Base-by-base conservation (phyloP, 2,329 filamentous ascomycete species). In the Talaromyces sp. region DNA sequence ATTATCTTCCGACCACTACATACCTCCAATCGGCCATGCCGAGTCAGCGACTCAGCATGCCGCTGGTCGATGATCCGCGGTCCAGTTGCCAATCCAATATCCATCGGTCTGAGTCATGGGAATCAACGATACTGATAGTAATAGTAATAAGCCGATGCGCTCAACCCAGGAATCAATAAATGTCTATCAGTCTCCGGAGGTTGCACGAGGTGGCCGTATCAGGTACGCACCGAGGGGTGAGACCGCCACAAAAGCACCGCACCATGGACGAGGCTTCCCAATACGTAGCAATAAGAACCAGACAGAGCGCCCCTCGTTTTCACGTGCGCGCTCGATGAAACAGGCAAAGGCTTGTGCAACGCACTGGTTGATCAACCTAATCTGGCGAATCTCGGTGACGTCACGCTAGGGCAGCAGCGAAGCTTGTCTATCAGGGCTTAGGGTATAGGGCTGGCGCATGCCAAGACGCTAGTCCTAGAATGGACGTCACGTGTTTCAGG, bases 371-470 rank as follows among this genome's bases (percentile, higher is more conserved):
- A 46, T 46, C 43, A 46, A 46, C 43, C 43, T 46, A 46, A 24
- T 46, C 43, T 46, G 19, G 43, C n/a, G 9, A 24, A 3, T 24
- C 19, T 10, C 49, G 14, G 49, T 52, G 49, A 52, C 49, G 49
- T 52, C 49, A 52, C 24, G 43, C 43, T 17, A 46, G 21, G 43
- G 43, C 43, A 11, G 43, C 14, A 17, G 3, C 35, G 17, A 38
- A 38, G 35, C 35, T 38, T 38, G 35, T 38, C 17, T 46, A 9
- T 46, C 35, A 62, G 58, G 61, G 61, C 51, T 56, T 53, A 59
- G 57, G 60, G 60, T n/a, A 51, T 27, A 63, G 61, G 61, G 61
- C 54, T 50, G 2, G 19, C 11, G 3, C 3, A 49, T n/a, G 49
- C 49, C 49, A 29, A 52, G 43, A 24, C 43, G 49, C 49, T n/a